Conservation (phyloP, 2,329 filamentous ascomycete genomes). For the Penicillium occitanis region DNA sequence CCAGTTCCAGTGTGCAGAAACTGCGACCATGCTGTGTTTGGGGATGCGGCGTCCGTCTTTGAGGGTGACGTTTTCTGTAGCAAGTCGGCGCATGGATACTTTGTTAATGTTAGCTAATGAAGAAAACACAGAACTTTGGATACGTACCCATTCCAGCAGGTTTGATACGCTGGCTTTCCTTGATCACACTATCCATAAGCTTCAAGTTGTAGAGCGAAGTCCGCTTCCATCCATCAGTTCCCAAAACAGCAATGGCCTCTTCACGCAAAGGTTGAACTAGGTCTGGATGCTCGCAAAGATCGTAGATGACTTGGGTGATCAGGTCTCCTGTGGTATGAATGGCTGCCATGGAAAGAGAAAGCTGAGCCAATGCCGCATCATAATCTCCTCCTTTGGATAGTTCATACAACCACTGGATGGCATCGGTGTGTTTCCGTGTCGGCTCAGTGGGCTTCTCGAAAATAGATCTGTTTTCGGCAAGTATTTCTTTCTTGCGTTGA, state of each 20-base stretch:
- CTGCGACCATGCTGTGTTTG: slow-evolving; percentile 41
- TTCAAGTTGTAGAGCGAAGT: slow-evolving; percentile 17
- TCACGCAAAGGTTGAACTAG: slow-evolving; percentile 17
- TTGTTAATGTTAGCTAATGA: not conserved
- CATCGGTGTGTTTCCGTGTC: slow-evolving; percentile 19
- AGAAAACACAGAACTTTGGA: not conserved
- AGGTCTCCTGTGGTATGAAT: slow-evolving; percentile 23
- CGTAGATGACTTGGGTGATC: slow-evolving; percentile 17
- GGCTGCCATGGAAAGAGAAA: slow-evolving; percentile 24
- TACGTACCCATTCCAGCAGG: slow-evolving; percentile 24
- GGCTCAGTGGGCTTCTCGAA: not conserved
- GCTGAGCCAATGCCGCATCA: slow-evolving; percentile 24
- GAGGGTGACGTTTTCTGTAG: slow-evolving; percentile 22
- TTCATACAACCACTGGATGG: slow-evolving; percentile 25
- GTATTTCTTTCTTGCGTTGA: slow-evolving; percentile 14
- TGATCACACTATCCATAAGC: slow-evolving; percentile 30
- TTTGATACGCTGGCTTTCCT: slow-evolving; percentile 27
- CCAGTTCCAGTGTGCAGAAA: slow-evolving; percentile 18
- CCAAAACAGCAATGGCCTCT: slow-evolving; percentile 11
- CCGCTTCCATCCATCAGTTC: slow-evolving; percentile 9
- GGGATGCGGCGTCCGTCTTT: slow-evolving; percentile 50
- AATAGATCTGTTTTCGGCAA: not conserved
- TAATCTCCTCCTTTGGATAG: slow-evolving; percentile 19
- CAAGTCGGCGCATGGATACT: slow-evolving; percentile 24
- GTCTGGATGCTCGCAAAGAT: slow-evolving; percentile 16